Conservation (phyloP, 148 eudicot species). For the Amaranthus palmeri region DNA sequence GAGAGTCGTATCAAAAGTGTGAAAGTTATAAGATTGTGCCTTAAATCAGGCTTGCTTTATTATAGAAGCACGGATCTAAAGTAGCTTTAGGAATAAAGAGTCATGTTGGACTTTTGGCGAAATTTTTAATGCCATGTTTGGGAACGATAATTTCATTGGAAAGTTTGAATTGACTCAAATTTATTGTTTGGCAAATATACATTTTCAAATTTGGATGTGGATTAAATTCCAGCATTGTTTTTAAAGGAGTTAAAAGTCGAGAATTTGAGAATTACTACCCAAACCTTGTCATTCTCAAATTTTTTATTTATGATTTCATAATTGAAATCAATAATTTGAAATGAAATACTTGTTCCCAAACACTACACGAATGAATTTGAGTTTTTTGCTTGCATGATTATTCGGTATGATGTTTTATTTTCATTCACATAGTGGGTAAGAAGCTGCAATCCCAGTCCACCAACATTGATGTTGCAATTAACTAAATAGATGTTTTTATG, state of each 20-base stretch:
- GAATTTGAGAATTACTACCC: no score
- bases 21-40: not conserved
- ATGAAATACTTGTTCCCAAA: no score
- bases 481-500: not conserved
- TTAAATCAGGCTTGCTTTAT: not conserved
- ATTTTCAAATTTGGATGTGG: not conserved
- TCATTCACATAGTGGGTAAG: not conserved
- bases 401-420: not conserved
- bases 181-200: no score
- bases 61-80: not conserved
- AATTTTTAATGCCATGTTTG: no score
- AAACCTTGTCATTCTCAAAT: no score
- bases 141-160: no score
- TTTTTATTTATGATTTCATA: no score
- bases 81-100: not conserved
- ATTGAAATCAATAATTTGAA: no score
- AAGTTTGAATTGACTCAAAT: no score
- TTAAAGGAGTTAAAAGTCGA: no score
- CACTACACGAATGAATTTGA: no score
- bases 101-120: not conserved
- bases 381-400: not conserved
- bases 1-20: slow-evolving; percentile 2
- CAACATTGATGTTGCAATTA: not conserved
- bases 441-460: not conserved
- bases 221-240: no score